Percentiles rank a stretch among this genome's conserved stretches.
phyloP scores from a whole-genome alignment of 2,329 filamentous ascomycete genomes.

The Pleomassaria siparia region DNA sequence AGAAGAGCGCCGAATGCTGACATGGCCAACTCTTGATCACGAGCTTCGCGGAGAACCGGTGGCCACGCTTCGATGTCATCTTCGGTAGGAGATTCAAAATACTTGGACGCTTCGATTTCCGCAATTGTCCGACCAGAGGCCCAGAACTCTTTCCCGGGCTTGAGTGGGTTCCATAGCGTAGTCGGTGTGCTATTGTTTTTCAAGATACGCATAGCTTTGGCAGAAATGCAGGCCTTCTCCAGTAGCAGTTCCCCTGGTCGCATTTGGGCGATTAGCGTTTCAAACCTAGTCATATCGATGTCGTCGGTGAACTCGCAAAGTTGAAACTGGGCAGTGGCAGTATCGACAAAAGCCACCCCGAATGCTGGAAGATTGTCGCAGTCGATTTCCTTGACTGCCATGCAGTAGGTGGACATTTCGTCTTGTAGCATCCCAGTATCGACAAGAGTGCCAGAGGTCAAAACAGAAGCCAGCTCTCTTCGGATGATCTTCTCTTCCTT shows the following conservation, averaged over 20 bases:
- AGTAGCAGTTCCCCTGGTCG: constrained; percentile 84
- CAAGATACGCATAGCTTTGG: constrained; percentile 86
- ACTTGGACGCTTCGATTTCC: constrained; percentile 76
- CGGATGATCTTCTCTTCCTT: constrained; percentile 88
- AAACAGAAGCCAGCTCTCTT: constrained; percentile 84
- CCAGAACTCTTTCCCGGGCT: constrained; percentile 87
- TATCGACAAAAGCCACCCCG: constrained; percentile 91
- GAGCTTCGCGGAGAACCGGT: constrained; percentile 67
- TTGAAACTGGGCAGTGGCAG: constrained; percentile 92
- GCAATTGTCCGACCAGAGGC: constrained; percentile 77
- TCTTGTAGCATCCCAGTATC: constrained; percentile 97
- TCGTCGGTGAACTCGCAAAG: constrained; percentile 92
- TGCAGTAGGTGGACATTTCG: constrained; percentile 95
- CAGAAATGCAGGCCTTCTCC: constrained; percentile 79
- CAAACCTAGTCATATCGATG: constrained; percentile 90
- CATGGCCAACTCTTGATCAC: constrained; percentile 80
- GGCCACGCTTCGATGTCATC: constrained; percentile 74
- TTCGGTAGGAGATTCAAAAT: constrained; percentile 67
- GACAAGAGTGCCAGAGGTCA: constrained; percentile 90
- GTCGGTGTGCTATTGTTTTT: constrained; percentile 94
- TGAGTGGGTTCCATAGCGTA: constrained; percentile 93
- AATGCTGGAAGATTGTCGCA: constrained; percentile 77
- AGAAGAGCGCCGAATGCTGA: constrained; percentile 87
- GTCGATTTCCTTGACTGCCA: constrained; percentile 77
- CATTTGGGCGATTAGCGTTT: constrained; percentile 93